phyloP scores from a whole-genome alignment of 2,329 filamentous ascomycete species.

The Verticillium isaacii region DNA sequence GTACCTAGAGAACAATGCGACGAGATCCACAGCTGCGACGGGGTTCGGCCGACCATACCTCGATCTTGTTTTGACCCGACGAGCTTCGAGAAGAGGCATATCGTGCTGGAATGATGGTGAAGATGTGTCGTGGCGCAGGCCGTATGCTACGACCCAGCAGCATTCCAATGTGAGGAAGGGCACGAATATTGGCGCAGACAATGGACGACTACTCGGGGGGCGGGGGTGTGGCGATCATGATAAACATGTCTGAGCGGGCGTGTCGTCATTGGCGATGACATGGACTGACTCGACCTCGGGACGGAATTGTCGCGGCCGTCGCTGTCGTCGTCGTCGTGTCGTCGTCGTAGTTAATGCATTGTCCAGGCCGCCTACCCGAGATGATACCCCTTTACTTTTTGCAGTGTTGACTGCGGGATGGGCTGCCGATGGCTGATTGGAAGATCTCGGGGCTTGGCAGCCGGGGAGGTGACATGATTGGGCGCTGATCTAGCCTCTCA shows the following conservation, averaged over 20 bases:
- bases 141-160: neutral
- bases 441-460: neutral
- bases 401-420: neutral
- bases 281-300: neutral
- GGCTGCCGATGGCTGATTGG: neutral
- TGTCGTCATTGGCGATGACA: neutral
- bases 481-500: neutral
- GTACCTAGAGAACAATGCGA: neutral
- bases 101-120: neutral
- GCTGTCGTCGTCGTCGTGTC: neutral
- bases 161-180: neutral
- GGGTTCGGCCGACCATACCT: neutral
- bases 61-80: neutral
- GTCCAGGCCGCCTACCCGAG: neutral
- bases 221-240: neutral
- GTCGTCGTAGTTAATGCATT: neutral
- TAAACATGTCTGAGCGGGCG: neutral
- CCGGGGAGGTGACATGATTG: neutral
- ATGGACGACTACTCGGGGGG: neutral
- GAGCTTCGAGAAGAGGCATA: neutral
- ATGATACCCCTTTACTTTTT: neutral
- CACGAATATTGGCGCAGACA: neutral
- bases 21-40: neutral
- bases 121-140: neutral
- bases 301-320: neutral